Percentiles rank a stretch among this genome's conserved stretches.
Evolutionary conservation across 108 stramenopile genomes (phyloP).

Genomic region (Skeletonema menzelii): DNA sequence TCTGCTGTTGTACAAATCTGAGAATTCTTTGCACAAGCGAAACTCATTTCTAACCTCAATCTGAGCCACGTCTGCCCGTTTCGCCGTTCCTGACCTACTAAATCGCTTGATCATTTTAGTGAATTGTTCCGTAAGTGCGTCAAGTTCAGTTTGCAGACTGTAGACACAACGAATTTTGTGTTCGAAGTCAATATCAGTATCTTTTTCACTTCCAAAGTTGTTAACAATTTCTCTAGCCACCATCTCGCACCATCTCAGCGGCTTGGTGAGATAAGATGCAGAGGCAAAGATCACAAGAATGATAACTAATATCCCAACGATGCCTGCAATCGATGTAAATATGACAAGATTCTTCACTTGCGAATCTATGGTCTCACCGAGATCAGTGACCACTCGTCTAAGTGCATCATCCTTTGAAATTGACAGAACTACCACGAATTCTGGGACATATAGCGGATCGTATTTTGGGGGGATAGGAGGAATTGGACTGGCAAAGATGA

Average conservation of each 20-base stretch:
- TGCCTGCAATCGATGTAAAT: constrained; percentile 28
- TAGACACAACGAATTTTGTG: constrained; percentile 5
- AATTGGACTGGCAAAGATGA: constrained; percentile 23
- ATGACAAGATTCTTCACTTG: constrained; percentile 29
- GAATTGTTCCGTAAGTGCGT: constrained; percentile 41
- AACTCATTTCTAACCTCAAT: constrained; percentile 6
- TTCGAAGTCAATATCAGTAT: constrained; percentile 22
- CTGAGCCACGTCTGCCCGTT: background rate
- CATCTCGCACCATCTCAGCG: constrained; percentile 66
- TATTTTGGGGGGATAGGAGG: constrained; percentile 43
- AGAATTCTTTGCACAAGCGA: background rate
- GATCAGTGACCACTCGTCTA: constrained; percentile 15
- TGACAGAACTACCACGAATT: constrained; percentile 42
- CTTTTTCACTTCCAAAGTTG: constrained; percentile 32
- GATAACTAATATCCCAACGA: constrained; percentile 35
- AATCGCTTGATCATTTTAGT: constrained; percentile 42
- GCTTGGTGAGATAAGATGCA: constrained; percentile 41
- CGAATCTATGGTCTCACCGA: constrained; percentile 26
- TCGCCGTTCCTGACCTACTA: constrained; percentile 21
- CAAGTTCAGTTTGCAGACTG: constrained; percentile 56
- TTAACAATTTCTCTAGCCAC: constrained; percentile 43
- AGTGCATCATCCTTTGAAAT: constrained; percentile 22
- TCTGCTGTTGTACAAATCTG: constrained; percentile 33
- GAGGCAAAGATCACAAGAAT: constrained; percentile 35
- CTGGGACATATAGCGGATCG: constrained; percentile 35